Conservation (phyloP, 768 basidiomycete genomes). For the Dendrothele bispora region DNA sequence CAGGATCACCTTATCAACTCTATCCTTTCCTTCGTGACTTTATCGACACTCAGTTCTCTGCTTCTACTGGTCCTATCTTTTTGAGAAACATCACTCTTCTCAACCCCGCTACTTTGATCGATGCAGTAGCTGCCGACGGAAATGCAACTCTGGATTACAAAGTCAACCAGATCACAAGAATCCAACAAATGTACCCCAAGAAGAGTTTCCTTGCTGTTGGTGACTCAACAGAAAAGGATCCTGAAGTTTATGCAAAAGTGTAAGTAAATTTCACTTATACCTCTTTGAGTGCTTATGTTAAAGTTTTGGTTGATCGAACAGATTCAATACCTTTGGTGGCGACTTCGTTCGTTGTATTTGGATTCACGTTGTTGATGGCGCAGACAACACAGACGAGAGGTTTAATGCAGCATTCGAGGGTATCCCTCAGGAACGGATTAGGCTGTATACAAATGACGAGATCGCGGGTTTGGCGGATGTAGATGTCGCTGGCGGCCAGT, state of each 20-base stretch:
- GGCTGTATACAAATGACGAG: conserved; percentile 35
- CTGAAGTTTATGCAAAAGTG: conserved; percentile 44
- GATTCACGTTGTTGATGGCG: conserved; percentile 45
- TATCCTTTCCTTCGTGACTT: conserved; percentile 45
- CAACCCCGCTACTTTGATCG: conserved; percentile 26
- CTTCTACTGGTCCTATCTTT: conserved; percentile 37
- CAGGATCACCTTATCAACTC: conserved; percentile 45
- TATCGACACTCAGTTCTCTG: conserved; percentile 32
- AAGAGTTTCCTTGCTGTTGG: conserved; percentile 43
- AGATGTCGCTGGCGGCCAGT: conserved; percentile 38
- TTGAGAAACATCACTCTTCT: conserved; percentile 37
- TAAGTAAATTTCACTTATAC: conserved; percentile 19
- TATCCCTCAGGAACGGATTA: conserved; percentile 31
- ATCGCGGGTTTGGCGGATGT: conserved; percentile 33
- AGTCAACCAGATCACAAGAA: conserved; percentile 33
- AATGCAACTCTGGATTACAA: conserved; percentile 32
- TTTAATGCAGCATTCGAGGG: conserved; percentile 36
- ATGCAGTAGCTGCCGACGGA: conserved; percentile 18
- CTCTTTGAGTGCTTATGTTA: not conserved
- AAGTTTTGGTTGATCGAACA: conserved; percentile 8
- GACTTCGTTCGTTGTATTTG: conserved; percentile 40
- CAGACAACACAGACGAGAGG: conserved; percentile 36
- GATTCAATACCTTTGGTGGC: conserved; percentile 35
- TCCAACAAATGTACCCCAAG: conserved; percentile 41
- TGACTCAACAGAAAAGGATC: conserved; percentile 46